phyloP scores from a whole-genome alignment of 75 land plant genomes.

The Sequoiadendron giganteum region DNA sequence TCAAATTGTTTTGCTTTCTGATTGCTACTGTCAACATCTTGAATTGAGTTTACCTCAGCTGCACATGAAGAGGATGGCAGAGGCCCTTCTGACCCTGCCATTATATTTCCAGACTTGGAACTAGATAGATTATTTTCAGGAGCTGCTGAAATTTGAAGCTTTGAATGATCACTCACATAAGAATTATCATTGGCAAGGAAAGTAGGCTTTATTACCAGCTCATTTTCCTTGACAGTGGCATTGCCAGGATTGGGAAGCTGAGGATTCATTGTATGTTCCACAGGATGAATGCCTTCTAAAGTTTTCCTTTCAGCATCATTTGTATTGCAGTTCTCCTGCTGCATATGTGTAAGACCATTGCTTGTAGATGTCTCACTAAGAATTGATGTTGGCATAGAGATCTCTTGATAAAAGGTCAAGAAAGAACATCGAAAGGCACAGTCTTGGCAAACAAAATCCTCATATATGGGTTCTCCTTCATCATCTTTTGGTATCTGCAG shows the following conservation, averaged over 20 bases:
- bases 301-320: slow-evolving; percentile 3
- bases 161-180: neutral
- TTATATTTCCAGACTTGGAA: neutral
- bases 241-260: neutral
- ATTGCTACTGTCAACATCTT: neutral
- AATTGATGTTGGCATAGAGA: neutral
- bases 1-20: neutral
- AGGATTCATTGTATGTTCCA: neutral
- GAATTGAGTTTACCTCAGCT: neutral
- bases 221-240: neutral
- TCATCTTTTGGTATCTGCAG: slow-evolving; percentile 96
- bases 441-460: slow-evolving; percentile 79
- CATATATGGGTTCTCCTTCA: slow-evolving; percentile 90
- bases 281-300: neutral
- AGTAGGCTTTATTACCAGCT: neutral
- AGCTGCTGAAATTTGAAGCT: neutral
- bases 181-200: too few species aligned
- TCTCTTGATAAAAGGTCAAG: slow-evolving; percentile 52
- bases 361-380: neutral
- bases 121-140: slow-evolving; percentile 2
- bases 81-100: neutral
- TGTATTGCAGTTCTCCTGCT: neutral
- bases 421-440: slow-evolving; percentile 69
- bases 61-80: neutral
- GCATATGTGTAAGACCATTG: neutral